Base-by-base conservation (phyloP, 345 rosid genomes). In the Crucihimalaya himalaica region DNA sequence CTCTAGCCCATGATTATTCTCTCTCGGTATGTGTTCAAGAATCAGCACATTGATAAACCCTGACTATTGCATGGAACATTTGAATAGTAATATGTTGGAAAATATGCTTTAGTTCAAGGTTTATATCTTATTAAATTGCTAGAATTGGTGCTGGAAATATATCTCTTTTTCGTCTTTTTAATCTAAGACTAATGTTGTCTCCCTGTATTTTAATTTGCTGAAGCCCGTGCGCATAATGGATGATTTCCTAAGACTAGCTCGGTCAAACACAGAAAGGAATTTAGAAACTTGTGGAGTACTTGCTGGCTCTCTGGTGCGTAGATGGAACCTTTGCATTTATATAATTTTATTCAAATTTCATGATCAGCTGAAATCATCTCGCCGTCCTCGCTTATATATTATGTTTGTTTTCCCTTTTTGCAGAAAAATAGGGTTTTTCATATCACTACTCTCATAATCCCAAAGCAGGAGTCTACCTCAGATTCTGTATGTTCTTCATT, bases 401-500 rank as follows among this genome's bases (percentile, higher is more conserved):
- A 23, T 47, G 18, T 20, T 0, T 25, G 0, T 61, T 14, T 32
- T 14, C 6, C 0, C 14, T 4, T 2, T 65, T 47, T 73, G 82
- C 54, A 95, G 99, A 92, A 89, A 90, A 90, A 95, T 83, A 90
- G 88, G 84, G 93, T 89, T 53, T 95, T 95, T 81, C 92, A 95
- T 59, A 88, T 95, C 71, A 95, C 96, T 20, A 87, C 89, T 4
- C 99, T 95, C 74, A 92, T 92, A 68, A 78, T 95, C 70, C 99
- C 98, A 48, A 95, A 95, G 91, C 99, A 95, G 80, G 98, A 95
- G 80, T 86, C 98, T 34, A 95, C 99, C 61, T 90, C 98, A 48
- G 99, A 95, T 90, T 85, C 90, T 77, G 99, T 92, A 90, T 32
- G 78, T 48, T 68, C 28, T 35, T 59, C 63, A 7, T 18, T 60